phyloP scores from a whole-genome alignment of 768 basidiomycete genomes.

The Zangia roseola region DNA sequence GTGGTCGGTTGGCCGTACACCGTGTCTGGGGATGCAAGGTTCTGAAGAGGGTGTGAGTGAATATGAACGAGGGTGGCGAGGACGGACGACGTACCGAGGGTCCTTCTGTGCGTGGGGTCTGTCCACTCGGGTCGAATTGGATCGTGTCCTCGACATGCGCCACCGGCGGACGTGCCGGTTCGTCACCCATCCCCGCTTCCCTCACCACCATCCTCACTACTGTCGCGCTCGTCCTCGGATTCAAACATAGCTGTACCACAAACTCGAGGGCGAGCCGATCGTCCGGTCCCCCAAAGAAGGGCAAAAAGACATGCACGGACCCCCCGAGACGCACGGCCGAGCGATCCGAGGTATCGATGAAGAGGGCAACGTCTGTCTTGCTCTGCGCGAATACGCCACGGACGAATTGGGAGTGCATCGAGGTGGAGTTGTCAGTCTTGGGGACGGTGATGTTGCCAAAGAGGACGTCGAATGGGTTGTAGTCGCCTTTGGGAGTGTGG shows the following conservation, averaged over 20 bases:
- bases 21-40: slow-evolving; percentile 58
- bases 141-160: slow-evolving; percentile 21
- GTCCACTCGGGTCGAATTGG: not conserved
- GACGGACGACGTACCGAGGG: slow-evolving; percentile 9
- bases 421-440: slow-evolving; percentile 41
- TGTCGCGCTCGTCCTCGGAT: slow-evolving; percentile 66
- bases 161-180: slow-evolving; percentile 20
- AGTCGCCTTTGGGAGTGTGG: slow-evolving; percentile 14
- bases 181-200: slow-evolving; percentile 41
- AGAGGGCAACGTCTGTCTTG: slow-evolving; percentile 75
- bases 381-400: slow-evolving; percentile 75
- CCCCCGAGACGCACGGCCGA: slow-evolving; percentile 24
- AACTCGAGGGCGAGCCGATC: slow-evolving; percentile 85
- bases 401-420: slow-evolving; percentile 79
- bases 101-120: not conserved
- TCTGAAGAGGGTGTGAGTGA: slow-evolving; percentile 5
- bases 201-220: slow-evolving; percentile 55
- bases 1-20: slow-evolving; percentile 66
- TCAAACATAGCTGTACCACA: slow-evolving; percentile 78
- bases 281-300: slow-evolving; percentile 94
- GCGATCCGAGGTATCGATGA: slow-evolving; percentile 62
- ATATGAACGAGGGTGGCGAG: not conserved
- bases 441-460: slow-evolving; percentile 38
- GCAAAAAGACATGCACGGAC: slow-evolving; percentile 71
- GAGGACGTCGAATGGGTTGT: slow-evolving; percentile 72